Percentiles rank a stretch among this genome's conserved stretches.
Conservation (phyloP, 345 rosid genomes). For the Stellera chamaejasme region DNA sequence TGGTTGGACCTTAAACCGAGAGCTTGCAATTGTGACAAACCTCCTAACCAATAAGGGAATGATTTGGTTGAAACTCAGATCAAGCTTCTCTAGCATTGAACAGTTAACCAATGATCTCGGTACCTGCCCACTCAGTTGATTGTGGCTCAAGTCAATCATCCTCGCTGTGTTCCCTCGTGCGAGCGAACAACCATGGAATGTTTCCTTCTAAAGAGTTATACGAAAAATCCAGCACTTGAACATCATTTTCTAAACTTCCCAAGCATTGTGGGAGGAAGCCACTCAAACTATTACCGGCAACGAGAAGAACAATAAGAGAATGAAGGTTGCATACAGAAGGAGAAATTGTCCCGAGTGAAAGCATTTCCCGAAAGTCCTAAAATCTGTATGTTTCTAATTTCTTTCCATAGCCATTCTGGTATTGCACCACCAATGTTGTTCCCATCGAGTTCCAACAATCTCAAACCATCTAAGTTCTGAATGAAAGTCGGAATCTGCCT, state of each 20-base stretch:
- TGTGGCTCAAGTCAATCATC: background rate
- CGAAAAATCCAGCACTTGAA: background rate
- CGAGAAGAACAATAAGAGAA: background rate
- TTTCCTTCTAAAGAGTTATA: slow-evolving; percentile 12
- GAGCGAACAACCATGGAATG: background rate
- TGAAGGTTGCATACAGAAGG: slow-evolving; percentile 13
- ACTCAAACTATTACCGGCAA: slow-evolving; percentile 17
- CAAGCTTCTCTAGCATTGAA: slow-evolving; percentile 14
- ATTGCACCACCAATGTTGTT: no score
- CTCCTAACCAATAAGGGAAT: background rate
- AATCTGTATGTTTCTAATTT: background rate
- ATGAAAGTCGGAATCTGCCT: slow-evolving; percentile 7
- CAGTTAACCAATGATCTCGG: slow-evolving; percentile 18
- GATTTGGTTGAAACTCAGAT: slow-evolving; percentile 24
- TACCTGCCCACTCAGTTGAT: slow-evolving; percentile 12
- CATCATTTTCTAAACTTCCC: slow-evolving; percentile 9
- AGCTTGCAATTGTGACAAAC: slow-evolving; percentile 14
- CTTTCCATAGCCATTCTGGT: slow-evolving; percentile 5
- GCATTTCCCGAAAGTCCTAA: slow-evolving; percentile 16
- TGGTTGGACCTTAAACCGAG: slow-evolving; percentile 18
- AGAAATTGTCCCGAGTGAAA: slow-evolving; percentile 16
- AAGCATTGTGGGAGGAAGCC: slow-evolving; percentile 15
- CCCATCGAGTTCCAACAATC: no score
- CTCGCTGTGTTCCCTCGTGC: slow-evolving; percentile 6
- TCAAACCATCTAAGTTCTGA: no score